Conservation (phyloP, 352 stramenopile genomes). For the Phytophthora pinifolia region DNA sequence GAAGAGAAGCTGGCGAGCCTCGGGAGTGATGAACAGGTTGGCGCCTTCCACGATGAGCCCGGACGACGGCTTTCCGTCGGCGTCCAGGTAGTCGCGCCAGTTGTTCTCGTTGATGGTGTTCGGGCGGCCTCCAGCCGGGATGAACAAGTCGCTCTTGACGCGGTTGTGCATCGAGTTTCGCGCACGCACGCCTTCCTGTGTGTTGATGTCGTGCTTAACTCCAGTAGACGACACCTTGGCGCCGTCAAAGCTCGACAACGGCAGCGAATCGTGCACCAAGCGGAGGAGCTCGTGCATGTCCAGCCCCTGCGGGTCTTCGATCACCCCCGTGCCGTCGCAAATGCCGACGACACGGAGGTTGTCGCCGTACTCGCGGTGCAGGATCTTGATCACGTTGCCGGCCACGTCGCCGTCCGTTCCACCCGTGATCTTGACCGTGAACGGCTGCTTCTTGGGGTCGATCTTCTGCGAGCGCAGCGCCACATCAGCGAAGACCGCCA, state of each 20-base stretch:
- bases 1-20: constrained; percentile 90
- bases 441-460: constrained; percentile 68
- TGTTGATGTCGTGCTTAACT: constrained; percentile 85
- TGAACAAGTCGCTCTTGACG: constrained; percentile 86
- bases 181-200: constrained; percentile 81
- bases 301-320: constrained; percentile 95
- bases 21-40: constrained; percentile 86
- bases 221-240: constrained; percentile 49
- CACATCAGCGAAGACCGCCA: constrained; percentile 82
- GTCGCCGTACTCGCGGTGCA: constrained; percentile 92
- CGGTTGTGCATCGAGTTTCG: constrained; percentile 99
- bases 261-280: constrained; percentile 90
- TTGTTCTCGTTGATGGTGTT: constrained; percentile 90
- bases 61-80: constrained; percentile 72
- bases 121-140: constrained; percentile 75
- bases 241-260: constrained; percentile 80
- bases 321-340: constrained; percentile 91
- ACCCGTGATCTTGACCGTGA: constrained; percentile 90
- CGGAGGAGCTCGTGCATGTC: constrained; percentile 94
- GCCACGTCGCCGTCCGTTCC: constrained; percentile 97
- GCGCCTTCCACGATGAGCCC: constrained; percentile 85
- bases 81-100: constrained; percentile 69
- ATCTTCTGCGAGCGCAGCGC: constrained; percentile 77
- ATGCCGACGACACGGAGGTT: constrained; percentile 94
- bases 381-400: constrained; percentile 98